Percentiles rank a stretch among this genome's conserved stretches.
These are phyloP conservation scores for Neurospora sp. DNA, from an alignment of 495 filamentous ascomycete species.

Conservation along the genomic window DNA sequence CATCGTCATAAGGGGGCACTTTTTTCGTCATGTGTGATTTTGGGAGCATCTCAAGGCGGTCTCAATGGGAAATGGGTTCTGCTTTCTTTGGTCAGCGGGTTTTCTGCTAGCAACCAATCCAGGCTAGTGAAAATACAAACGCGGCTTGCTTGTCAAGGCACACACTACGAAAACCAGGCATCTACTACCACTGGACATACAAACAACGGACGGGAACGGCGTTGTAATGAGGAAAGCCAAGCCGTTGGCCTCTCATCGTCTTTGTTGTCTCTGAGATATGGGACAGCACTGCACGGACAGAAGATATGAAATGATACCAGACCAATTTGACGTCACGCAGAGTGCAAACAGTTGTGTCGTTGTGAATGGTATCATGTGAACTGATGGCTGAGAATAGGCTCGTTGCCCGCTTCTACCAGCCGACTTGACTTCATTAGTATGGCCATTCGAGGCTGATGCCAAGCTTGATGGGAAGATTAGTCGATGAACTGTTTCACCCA, in stretches of 20 bases:
- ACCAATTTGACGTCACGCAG: not conserved
- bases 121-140: conserved; percentile 6
- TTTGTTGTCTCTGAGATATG: not conserved
- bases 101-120: conserved; percentile 5
- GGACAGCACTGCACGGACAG: not conserved
- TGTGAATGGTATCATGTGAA: not conserved
- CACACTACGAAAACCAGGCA: not conserved
- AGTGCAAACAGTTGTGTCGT: not conserved
- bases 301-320: not conserved
- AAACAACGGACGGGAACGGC: not conserved
- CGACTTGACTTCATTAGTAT: not conserved
- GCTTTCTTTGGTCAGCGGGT: conserved; percentile 1
- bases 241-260: not conserved
- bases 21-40: conserved; percentile 17
- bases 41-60: conserved; percentile 25
- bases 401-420: not conserved
- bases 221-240: not conserved
- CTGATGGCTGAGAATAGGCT: not conserved
- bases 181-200: not conserved
- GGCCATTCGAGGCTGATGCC: not conserved
- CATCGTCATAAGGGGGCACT: conserved; percentile 14
- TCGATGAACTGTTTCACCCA: not conserved
- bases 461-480: not conserved
- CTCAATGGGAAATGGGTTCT: conserved; percentile 11
- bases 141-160: conserved; percentile 5